Evolutionary conservation across 139 green algal genomes (phyloP), one percentile per base, ranked within the genome.

Genomic region (Spirogloea muscicola): DNA sequence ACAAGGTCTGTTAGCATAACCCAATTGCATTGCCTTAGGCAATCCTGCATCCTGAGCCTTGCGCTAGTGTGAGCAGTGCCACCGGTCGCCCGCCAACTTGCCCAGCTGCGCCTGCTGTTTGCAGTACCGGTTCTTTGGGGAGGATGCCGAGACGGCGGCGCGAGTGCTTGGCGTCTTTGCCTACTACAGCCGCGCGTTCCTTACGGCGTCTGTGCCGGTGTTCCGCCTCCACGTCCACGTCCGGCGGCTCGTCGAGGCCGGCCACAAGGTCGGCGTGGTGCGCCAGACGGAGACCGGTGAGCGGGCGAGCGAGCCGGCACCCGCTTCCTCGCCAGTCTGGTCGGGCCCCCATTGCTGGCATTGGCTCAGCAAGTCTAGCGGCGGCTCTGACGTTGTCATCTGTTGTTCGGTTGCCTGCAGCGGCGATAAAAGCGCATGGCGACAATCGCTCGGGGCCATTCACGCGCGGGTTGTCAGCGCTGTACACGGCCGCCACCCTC

Each of bases 401-500:
- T n/a, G n/a, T n/a, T n/a, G n/a, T n/a, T n/a, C n/a, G n/a, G n/a
- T n/a, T n/a, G n/a, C n/a, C n/a, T n/a, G n/a, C n/a, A 18, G 81
- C 81, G 10, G 93, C 93, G 3, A 73, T 97, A 40, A 97, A 97
- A 82, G 74, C 77, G 3, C 75, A 77, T 0, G 82, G 83, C 3
- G 49, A 80, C 68, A 95, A 88, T 60, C 76, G 79, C 29, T 58
- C 55, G 40, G 85, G 83, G 1, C 86, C 88, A 27, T 97, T 97
- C 68, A 77, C 77, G 44, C 82, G 93, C 7, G 39, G 80, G 33
- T 66, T 97, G 25, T 91, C 90, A 0, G 91, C 84, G 0, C 49
- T 96, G 2, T 96, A 94, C 85, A 97, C 91, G 3, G 71, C 81
- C 5, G 88, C 89, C 38, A 97, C 93, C 2, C 83, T 97, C 27